phyloP scores from a whole-genome alignment of 305 asterid genomes.

The Fraxinus albicans region DNA sequence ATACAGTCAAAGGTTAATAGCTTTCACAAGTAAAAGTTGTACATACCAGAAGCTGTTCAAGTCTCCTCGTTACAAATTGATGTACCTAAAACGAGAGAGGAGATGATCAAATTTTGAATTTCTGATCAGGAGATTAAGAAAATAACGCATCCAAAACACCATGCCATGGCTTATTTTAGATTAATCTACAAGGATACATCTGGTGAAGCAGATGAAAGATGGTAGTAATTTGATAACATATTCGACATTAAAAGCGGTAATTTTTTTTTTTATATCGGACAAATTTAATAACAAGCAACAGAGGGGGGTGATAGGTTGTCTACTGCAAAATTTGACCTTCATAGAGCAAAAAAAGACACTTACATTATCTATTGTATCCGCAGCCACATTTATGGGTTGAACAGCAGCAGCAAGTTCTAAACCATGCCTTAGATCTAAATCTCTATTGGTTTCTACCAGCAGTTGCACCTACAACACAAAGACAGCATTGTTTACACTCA shows the following conservation, averaged over 20 bases:
- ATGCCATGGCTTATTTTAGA: background rate
- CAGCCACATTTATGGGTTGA: slow-evolving; percentile 77
- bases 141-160: background rate
- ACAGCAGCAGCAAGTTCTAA: slow-evolving; percentile 86
- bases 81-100: slow-evolving; percentile 55
- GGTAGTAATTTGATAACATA: background rate
- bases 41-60: slow-evolving; percentile 94
- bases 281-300: background rate
- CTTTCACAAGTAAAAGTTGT: slow-evolving; percentile 20
- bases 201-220: slow-evolving; percentile 2
- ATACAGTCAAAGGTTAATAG: slow-evolving; percentile 10
- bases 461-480: slow-evolving; percentile 73
- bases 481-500: slow-evolving; percentile 17
- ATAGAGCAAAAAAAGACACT: slow-evolving; percentile 20
- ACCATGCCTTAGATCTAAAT: slow-evolving; percentile 74
- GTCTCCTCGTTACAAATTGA: slow-evolving; percentile 88
- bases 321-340: slow-evolving; percentile 1
- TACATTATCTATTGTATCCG: slow-evolving; percentile 65
- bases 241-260: background rate
- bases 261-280: background rate
- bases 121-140: slow-evolving; percentile 11
- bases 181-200: background rate
- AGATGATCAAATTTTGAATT: slow-evolving; percentile 20
- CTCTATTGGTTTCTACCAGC: slow-evolving; percentile 63
- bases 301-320: slow-evolving; percentile 2